These are phyloP conservation scores for Fusarium miscanthi DNA, from an alignment of 2,329 filamentous ascomycete genomes.

Conservation along the genomic window DNA sequence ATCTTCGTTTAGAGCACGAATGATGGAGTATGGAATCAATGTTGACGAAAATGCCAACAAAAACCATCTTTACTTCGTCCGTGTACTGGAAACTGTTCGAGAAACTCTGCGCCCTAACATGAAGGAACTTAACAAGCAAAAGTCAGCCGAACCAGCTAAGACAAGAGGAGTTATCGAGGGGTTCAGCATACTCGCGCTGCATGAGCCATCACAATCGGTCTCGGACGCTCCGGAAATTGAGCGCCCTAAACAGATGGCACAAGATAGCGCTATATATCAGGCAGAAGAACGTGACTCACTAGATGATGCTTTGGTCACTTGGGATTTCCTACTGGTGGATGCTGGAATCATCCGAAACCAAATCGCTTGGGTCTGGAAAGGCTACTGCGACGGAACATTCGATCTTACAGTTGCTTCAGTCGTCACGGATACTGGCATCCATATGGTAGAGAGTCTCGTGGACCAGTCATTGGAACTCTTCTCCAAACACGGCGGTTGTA, in stretches of 20 bases:
- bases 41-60: background rate
- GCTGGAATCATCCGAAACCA: background rate
- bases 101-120: background rate
- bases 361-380: background rate
- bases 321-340: background rate
- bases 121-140: background rate
- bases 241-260: background rate
- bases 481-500: background rate
- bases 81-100: background rate
- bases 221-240: background rate
- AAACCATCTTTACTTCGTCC: background rate
- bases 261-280: background rate
- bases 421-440: background rate
- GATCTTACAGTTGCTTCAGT: constrained; percentile 1
- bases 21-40: background rate
- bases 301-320: background rate
- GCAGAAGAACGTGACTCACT: background rate
- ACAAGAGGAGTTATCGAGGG: background rate
- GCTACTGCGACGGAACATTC: background rate
- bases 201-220: constrained; percentile 6
- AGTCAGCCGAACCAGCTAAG: background rate
- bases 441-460: background rate
- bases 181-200: background rate
- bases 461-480: background rate
- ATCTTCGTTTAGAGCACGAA: background rate